Evolutionary conservation across 352 stramenopile species (phyloP), one percentile per base, ranked within the genome.

Genomic region (Pythium aphanidermatum): DNA sequence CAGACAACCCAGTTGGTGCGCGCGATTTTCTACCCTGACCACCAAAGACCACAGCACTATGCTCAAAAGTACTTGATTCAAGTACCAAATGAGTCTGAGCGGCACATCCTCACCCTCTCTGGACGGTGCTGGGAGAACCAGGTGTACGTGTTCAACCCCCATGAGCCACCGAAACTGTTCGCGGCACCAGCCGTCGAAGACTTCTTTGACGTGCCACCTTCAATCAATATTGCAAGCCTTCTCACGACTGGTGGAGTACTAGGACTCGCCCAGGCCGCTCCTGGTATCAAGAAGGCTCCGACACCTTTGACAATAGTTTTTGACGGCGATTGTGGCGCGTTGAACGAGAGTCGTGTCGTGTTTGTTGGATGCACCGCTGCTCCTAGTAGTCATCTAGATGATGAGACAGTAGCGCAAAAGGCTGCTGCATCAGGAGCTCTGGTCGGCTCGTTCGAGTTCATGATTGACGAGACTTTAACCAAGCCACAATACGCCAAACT

Each of bases 81-180:
- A 36, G 79, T 91, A 2, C 77, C 82, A 0, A 90, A 90, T 46
- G 74, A 89, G 38, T 75, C 59, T 4, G 78, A 94, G 35, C 63
- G 69, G 2, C 71, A 92, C 46, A 17, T 87, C 4, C 27, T 89
- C 2, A 54, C 42, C 13, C 23, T 83, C 7, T 60, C 67, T n/a
- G 77, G 75, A 2, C 66, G 75, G 0, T 89, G 79, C 51, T 90
- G 79, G 74, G 79, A 90, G 45, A 78, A 83, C 28, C 79, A 94
- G 30, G 42, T 91, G 3, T 92, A 87, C 46, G 61, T 86, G 6
- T 77, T 74, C 27, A 65, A 61, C 14, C 73, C 63, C 2, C 43
- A 17, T 20, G 14, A 51, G 11, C 21, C 46, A 23, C 24, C 38
- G 1, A 55, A 40, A 21, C 34, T 54, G 7, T 39, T 55, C 7